Evolutionary conservation across 306 rosid species (phyloP).

Genomic region (Cercis canadensis): DNA sequence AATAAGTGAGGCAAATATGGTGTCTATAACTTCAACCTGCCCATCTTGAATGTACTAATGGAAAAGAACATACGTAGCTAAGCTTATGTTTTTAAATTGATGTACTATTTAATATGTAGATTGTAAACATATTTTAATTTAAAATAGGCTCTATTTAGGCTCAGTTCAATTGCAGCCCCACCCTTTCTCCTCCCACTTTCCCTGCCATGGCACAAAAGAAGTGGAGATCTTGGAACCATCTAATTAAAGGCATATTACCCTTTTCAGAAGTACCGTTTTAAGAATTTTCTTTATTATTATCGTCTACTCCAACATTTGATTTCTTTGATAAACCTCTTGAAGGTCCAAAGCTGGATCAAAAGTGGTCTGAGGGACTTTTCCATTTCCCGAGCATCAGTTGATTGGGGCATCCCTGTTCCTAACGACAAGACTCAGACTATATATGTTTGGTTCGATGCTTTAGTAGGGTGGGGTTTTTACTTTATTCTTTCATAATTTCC

Average conservation of each 20-base stretch:
- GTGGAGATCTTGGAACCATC: constrained; percentile 8
- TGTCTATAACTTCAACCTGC: too few relatives aligned
- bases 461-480: constrained; percentile 72
- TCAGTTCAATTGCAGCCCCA: constrained; percentile 3
- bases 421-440: constrained; percentile 85
- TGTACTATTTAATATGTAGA: too few relatives aligned
- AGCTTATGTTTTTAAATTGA: too few relatives aligned
- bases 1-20: too few relatives aligned
- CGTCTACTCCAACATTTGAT: constrained; percentile 31
- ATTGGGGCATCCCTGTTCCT: constrained; percentile 98
- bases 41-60: too few relatives aligned
- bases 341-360: constrained; percentile 98
- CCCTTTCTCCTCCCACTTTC: background rate
- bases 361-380: constrained; percentile 92
- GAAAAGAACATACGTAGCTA: too few relatives aligned
- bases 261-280: constrained; percentile 5
- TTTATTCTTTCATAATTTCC: constrained; percentile 11
- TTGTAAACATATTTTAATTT: background rate
- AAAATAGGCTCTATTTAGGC: background rate
- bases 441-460: constrained; percentile 99
- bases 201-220: background rate
- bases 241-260: constrained; percentile 8
- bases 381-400: constrained; percentile 94
- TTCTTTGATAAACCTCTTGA: constrained; percentile 38
- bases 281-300: constrained; percentile 16